phyloP scores from a whole-genome alignment of 768 basidiomycete species.

The Tulasnella sp. region DNA sequence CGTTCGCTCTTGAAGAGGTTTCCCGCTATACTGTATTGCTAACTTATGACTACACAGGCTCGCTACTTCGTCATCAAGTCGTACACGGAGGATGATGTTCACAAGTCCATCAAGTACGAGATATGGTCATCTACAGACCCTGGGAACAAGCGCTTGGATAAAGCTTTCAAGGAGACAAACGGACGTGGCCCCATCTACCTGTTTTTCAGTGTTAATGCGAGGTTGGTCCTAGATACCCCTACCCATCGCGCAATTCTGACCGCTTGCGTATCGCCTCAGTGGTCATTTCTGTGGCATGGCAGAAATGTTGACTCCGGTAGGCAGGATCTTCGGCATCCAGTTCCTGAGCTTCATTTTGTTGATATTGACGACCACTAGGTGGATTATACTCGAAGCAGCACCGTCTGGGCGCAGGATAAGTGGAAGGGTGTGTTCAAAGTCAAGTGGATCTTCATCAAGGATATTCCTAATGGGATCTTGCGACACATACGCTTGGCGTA shows the following conservation, averaged over 20 bases:
- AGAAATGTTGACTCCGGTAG: slow-evolving; percentile 88
- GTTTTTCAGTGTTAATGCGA: slow-evolving; percentile 96
- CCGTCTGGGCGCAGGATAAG: slow-evolving; percentile 98
- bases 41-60: slow-evolving; percentile 37
- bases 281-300: slow-evolving; percentile 99
- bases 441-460: slow-evolving; percentile 93
- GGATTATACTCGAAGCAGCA: slow-evolving; percentile 88
- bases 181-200: slow-evolving; percentile 91
- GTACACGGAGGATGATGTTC: slow-evolving; percentile 97
- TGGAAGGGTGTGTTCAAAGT: slow-evolving; percentile 99
- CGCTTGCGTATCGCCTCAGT: slow-evolving; percentile 29
- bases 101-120: slow-evolving; percentile 94
- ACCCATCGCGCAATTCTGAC: neutral
- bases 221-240: slow-evolving; percentile 29
- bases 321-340: slow-evolving; percentile 21
- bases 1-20: slow-evolving; percentile 27
- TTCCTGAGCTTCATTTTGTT: neutral
- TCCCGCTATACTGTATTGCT: neutral
- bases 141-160: slow-evolving; percentile 94
- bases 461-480: slow-evolving; percentile 81
- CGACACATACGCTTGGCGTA: slow-evolving; percentile 84
- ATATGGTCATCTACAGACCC: slow-evolving; percentile 97
- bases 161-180: slow-evolving; percentile 91
- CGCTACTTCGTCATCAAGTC: slow-evolving; percentile 98
- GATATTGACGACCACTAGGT: slow-evolving; percentile 35